A percentile compares a stretch with the other conserved stretches of the same genome.
These are phyloP conservation scores for Blastobotrys apis DNA, from an alignment of 1,139 yeast species.

Conservation along the genomic window DNA sequence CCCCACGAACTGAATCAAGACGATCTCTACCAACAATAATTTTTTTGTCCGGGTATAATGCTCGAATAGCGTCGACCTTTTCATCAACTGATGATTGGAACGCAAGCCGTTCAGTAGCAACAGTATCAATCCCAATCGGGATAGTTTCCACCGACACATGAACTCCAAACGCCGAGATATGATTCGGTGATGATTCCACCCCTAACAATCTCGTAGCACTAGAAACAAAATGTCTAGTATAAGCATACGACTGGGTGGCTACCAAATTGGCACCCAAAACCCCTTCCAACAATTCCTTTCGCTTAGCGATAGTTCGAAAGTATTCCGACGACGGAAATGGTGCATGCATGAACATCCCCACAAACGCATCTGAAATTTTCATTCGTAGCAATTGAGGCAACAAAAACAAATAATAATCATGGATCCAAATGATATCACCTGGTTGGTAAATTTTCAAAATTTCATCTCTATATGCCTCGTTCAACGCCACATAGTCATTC, in stretches of 20 bases:
- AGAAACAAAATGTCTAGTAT: slow-evolving; percentile 84
- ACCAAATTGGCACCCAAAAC: slow-evolving; percentile 84
- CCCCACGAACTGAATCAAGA: slow-evolving; percentile 91
- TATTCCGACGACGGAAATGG: slow-evolving; percentile 91
- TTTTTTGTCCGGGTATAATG: slow-evolving; percentile 67
- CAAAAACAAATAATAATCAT: slow-evolving; percentile 81
- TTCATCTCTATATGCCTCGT: slow-evolving; percentile 82
- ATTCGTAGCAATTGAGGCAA: slow-evolving; percentile 83
- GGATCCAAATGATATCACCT: slow-evolving; percentile 94
- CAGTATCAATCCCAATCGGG: slow-evolving; percentile 84
- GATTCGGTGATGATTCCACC: slow-evolving; percentile 47
- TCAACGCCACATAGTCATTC: slow-evolving; percentile 85
- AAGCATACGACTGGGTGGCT: slow-evolving; percentile 81
- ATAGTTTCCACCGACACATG: slow-evolving; percentile 66
- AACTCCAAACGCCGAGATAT: slow-evolving; percentile 72
- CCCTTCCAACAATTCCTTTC: slow-evolving; percentile 80
- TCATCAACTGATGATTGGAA: slow-evolving; percentile 43
- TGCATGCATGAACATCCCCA: slow-evolving; percentile 80
- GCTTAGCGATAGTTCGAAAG: slow-evolving; percentile 79
- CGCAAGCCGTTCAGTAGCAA: slow-evolving; percentile 47
- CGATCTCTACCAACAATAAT: slow-evolving; percentile 95
- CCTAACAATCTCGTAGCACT: slow-evolving; percentile 56
- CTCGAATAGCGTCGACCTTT: slow-evolving; percentile 49
- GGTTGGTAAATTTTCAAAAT: slow-evolving; percentile 69
- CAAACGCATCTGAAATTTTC: slow-evolving; percentile 73